These are phyloP conservation scores for Epithele typhae DNA, from an alignment of 768 basidiomycete species.

Conservation along the genomic window DNA sequence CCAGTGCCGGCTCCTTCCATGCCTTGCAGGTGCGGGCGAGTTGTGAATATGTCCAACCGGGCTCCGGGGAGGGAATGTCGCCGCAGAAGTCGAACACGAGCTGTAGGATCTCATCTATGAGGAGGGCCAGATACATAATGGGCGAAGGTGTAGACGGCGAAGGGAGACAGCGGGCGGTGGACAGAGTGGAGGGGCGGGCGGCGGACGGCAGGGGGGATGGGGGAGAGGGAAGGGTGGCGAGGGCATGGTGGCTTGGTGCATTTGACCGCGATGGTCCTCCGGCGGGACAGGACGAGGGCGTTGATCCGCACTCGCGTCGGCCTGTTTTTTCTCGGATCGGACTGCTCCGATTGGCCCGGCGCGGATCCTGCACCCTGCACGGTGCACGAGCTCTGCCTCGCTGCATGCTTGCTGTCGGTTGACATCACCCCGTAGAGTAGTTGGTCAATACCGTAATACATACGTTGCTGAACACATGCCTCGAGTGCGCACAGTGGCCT, in stretches of 20 bases:
- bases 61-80: conserved; percentile 1
- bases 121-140: conserved; percentile 24
- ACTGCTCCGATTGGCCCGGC: too few species aligned
- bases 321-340: too few species aligned
- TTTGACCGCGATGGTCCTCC: conserved; percentile 14
- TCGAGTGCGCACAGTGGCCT: too few species aligned
- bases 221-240: neutral
- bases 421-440: too few species aligned
- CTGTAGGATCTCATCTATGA: conserved; percentile 26
- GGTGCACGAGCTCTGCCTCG: conserved; percentile 3
- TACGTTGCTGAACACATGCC: too few species aligned
- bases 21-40: conserved; percentile 24
- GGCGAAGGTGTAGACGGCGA: neutral
- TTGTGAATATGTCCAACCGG: conserved; percentile 16
- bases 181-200: neutral
- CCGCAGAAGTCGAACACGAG: conserved; percentile 22
- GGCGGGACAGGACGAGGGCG: neutral
- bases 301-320: too few species aligned
- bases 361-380: too few species aligned
- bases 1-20: conserved; percentile 24
- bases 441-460: too few species aligned
- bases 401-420: too few species aligned
- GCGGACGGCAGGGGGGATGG: neutral
- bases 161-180: neutral
- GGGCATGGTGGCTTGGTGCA: neutral